Evolutionary conservation across 75 land plant species (phyloP).

Genomic region (Pinus taeda): DNA sequence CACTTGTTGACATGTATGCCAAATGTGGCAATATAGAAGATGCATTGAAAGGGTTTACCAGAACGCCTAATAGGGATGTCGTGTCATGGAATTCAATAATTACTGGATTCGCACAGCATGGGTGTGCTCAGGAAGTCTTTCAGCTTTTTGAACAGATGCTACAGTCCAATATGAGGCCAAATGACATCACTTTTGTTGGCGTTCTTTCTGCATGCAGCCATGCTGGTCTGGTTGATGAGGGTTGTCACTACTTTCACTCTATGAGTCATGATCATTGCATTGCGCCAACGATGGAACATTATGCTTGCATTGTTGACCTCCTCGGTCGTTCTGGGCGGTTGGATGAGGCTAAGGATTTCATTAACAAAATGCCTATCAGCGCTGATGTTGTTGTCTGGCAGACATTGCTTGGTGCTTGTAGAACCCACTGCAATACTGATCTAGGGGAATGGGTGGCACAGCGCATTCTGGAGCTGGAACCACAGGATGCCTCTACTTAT

Average conservation of each 20-base stretch:
- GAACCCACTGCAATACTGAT: neutral
- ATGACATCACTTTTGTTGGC: conserved; percentile 22
- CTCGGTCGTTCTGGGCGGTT: neutral
- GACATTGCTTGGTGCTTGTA: neutral
- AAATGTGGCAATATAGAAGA: conserved; percentile 51
- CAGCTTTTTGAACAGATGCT: conserved; percentile 37
- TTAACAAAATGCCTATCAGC: neutral
- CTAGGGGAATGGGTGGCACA: neutral
- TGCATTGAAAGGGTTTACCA: conserved; percentile 59
- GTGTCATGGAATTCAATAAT: conserved; percentile 68
- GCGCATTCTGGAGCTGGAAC: neutral
- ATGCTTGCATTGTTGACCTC: neutral
- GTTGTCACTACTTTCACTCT: neutral
- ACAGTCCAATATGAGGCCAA: conserved; percentile 10
- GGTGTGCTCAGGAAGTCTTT: conserved; percentile 16
- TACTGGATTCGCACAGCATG: conserved; percentile 23
- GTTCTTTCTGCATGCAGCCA: conserved; percentile 9
- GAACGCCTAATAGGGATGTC: conserved; percentile 46
- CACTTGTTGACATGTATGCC: conserved; percentile 60
- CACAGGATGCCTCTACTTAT: neutral
- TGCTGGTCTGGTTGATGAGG: neutral
- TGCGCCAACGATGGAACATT: neutral
- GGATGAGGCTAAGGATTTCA: neutral
- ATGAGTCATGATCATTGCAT: neutral
- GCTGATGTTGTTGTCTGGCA: neutral